Percentiles rank a stretch among this genome's conserved stretches.
Evolutionary conservation across 192 early-diverging fungal species (phyloP).

Genomic region (Endogone sp.): DNA sequence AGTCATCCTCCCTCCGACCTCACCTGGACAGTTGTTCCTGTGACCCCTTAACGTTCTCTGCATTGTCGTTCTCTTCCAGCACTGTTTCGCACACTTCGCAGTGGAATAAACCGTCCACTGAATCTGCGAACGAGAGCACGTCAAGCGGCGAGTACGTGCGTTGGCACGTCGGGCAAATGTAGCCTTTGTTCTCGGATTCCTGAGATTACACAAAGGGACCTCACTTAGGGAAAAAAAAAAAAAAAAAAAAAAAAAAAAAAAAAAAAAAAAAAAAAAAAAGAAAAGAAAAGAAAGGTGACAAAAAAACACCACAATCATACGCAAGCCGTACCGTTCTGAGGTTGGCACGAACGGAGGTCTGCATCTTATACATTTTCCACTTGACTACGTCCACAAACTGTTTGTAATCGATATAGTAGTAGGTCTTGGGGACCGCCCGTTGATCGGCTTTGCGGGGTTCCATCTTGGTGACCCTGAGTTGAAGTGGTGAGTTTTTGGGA

Average conservation of each 20-base stretch:
- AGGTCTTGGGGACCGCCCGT: slow-evolving; percentile 55
- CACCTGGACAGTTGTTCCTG: slow-evolving; percentile 50
- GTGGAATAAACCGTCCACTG: slow-evolving; percentile 37
- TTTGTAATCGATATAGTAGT: slow-evolving; percentile 91
- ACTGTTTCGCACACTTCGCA: slow-evolving; percentile 59
- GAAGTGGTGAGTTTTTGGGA: no score
- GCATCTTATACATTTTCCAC: slow-evolving; percentile 87
- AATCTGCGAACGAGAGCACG: slow-evolving; percentile 45
- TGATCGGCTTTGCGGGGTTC: slow-evolving; percentile 58
- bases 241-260: neutral
- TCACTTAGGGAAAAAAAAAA: neutral
- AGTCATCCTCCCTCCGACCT: neutral
- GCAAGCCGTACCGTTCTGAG: slow-evolving; percentile 43
- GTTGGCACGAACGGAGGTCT: slow-evolving; percentile 47
- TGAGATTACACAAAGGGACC: neutral
- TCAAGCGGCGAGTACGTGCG: slow-evolving; percentile 61
- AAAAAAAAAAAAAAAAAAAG: neutral
- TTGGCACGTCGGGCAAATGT: slow-evolving; percentile 57
- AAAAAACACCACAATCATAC: neutral
- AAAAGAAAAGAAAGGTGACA: neutral
- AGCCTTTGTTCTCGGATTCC: slow-evolving; percentile 70
- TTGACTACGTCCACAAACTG: slow-evolving; percentile 92
- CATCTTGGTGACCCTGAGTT: slow-evolving; percentile 37
- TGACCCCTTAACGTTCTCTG: slow-evolving; percentile 51
- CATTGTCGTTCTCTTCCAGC: slow-evolving; percentile 59